A percentile compares a stretch with the other conserved stretches of the same genome.
Conservation (phyloP, 2,329 filamentous ascomycete genomes). For the Diaporthe ampelina region DNA sequence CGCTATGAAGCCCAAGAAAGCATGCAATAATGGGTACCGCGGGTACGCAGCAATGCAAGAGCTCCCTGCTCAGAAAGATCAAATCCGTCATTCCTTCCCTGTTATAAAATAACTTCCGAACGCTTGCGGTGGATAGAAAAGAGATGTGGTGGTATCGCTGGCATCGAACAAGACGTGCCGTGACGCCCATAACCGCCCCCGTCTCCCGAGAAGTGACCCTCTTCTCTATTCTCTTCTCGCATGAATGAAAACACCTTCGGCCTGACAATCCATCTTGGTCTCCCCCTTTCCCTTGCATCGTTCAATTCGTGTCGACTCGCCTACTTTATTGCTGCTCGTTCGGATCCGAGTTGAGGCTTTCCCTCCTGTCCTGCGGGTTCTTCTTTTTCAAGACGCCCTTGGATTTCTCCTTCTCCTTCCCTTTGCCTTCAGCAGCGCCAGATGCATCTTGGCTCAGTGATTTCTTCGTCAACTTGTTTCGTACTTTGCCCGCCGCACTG, state of each 20-base stretch:
- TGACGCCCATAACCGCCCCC: constrained; percentile 10
- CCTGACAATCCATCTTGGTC: not conserved
- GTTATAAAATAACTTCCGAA: constrained; percentile 1
- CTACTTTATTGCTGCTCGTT: constrained; percentile 32
- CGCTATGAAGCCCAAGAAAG: constrained; percentile 17
- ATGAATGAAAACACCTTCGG: not conserved
- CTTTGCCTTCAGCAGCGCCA: constrained; percentile 31
- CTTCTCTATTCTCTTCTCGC: constrained; percentile 9
- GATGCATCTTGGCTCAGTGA: constrained; percentile 32
- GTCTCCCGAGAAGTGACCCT: constrained; percentile 8
- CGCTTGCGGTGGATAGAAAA: constrained; percentile 11
- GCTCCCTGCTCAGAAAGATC: not conserved
- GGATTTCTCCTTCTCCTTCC: constrained; percentile 39
- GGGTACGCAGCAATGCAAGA: constrained; percentile 8
- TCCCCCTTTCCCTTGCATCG: not conserved
- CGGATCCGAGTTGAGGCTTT: constrained; percentile 29
- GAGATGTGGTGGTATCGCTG: constrained; percentile 4
- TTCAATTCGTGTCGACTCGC: not conserved
- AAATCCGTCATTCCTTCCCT: not conserved
- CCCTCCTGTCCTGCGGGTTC: constrained; percentile 50
- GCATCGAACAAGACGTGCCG: constrained; percentile 24
- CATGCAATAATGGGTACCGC: constrained; percentile 3
- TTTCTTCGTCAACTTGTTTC: constrained; percentile 43
- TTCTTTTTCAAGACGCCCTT: constrained; percentile 42
- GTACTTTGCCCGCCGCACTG: constrained; percentile 36